Base-by-base conservation (phyloP, 768 basidiomycete genomes). In the Boletus pseudo-olivaceus region DNA sequence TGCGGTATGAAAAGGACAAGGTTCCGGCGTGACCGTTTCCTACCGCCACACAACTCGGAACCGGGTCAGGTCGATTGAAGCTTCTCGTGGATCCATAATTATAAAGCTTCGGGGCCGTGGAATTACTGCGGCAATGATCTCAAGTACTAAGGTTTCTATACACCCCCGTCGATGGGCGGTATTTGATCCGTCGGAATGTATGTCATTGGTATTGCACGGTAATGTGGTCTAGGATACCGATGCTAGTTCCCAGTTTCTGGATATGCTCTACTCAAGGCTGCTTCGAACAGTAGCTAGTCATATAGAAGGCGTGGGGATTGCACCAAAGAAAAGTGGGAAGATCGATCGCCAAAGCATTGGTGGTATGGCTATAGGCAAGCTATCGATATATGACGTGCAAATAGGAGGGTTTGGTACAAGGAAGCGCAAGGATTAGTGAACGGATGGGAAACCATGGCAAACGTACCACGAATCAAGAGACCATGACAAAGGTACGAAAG, bases 381-480 rank as follows among this genome's bases (percentile, higher is more conserved):
- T 48, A 33, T 50, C 32, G 35, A 39, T 50, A 47, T 49, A 50
- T 34, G 50, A 44, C 38, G 41, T 54, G 32, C 35, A 50, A 46
- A 41, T 38, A 23, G 19, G 23, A 30, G 32, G 43, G 40, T 53
- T 65, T 34, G 47, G 49, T 30, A 56, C 51, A 45, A 35, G 4
- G 43, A 49, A 45, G 40, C 9, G 19, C 59, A 59, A 65, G 30
- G 19, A 59, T 55, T 54, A 54, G 42, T n/a, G 43, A 56, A 35
- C n/a, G 33, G 12, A 42, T 26, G 34, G 27, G 15, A 32, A 27
- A 33, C 11, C 43, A 29, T 17, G 34, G 37, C 20, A 37, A 52
- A 49, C 49, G 19, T 29, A 27, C 47, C 58, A 53, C 43, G 32
- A 46, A 54, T 49, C 42, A 23, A 41, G 23, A 49, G 37, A 39